A percentile compares a stretch with the other conserved stretches of the same genome.
phyloP scores from a whole-genome alignment of 1,284 basidiomycete species.

The Taiwanofungus camphoratus region DNA sequence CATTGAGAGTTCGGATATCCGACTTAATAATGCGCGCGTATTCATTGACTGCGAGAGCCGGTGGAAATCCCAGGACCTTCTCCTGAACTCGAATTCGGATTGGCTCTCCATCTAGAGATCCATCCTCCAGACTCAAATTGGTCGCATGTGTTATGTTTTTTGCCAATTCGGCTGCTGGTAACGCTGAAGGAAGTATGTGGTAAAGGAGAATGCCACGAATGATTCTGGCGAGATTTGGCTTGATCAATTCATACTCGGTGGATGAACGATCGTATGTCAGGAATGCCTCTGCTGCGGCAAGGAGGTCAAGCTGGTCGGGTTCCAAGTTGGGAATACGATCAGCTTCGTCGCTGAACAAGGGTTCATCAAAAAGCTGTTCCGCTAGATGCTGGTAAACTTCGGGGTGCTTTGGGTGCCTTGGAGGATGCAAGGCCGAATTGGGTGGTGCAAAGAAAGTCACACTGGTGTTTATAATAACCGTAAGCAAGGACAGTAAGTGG shows the following conservation, averaged over 20 bases:
- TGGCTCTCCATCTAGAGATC: constrained; percentile 46
- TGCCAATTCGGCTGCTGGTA: constrained; percentile 38
- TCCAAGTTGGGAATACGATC: neutral
- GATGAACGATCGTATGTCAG: constrained; percentile 17
- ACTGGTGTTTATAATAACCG: constrained; percentile 23
- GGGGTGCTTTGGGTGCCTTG: constrained; percentile 16
- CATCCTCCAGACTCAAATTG: constrained; percentile 44
- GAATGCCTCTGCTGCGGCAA: constrained; percentile 18
- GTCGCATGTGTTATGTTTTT: constrained; percentile 60
- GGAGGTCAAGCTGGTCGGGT: constrained; percentile 13
- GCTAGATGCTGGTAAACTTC: constrained; percentile 7
- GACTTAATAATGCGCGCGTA: constrained; percentile 43
- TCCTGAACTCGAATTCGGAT: constrained; percentile 46
- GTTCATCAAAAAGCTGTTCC: neutral
- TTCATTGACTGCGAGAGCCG: constrained; percentile 46
- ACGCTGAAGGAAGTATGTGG: constrained; percentile 50
- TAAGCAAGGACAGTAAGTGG: neutral
- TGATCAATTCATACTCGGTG: constrained; percentile 26
- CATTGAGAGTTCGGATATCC: constrained; percentile 49
- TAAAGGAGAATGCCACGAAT: constrained; percentile 55
- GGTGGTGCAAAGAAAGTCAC: constrained; percentile 52
- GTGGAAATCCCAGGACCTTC: constrained; percentile 24
- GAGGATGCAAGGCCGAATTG: constrained; percentile 33
- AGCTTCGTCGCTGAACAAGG: neutral
- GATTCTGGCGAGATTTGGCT: constrained; percentile 40